Evolutionary conservation across 2,329 filamentous ascomycete genomes (phyloP), one percentile per base, ranked within the genome.

Genomic region (Fonsecaea multimorphosa): DNA sequence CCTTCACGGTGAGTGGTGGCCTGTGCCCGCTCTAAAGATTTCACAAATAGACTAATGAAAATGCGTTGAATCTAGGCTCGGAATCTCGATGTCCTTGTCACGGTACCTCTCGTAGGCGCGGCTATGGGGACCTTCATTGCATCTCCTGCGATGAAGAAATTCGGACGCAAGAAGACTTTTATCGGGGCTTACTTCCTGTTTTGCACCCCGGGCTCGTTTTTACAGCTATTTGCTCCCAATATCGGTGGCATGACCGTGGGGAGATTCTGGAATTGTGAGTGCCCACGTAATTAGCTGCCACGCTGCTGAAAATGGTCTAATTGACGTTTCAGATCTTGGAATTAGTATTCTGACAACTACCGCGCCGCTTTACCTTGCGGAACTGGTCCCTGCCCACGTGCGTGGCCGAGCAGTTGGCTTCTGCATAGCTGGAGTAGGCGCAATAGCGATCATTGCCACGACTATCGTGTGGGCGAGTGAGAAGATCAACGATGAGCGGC

Each of bases 301-400:
- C 19, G 8, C 19, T 12, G 1, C 9, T 11, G n/a, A 14, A 24
- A 24, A 49, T 11, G n/a, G 19, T 24, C 44, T 24, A 3, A 49
- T 4, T 49, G 44, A 24, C 4, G 9, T 49, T 24, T 49, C 22
- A 49, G 44, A 49, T 12, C 1, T 49, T 9, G 84, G 84, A 5
- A 82, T 84, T 7, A 84, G 84, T 34, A 80, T 79, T 0, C 72
- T 86, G 58, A 86, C 84, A 0, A 84, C 86, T 19, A 79, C 82
- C n/a, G 78, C 81, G 8, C 83, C 84, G 1, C 71, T 86, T 24
- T 86, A 84, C 71, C 74, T 86, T 8, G 81, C 83, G 0, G 84
- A 86, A 73, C 82, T 86, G 66, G 83, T 84, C 2, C 83, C 81
- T 1, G 76, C 81, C 22, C 72, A 75, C 19, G 73, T 77, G 57